These are phyloP conservation scores for Mucor circinelloides DNA, from an alignment of 371 early-diverging fungal genomes.

Conservation along the genomic window DNA sequence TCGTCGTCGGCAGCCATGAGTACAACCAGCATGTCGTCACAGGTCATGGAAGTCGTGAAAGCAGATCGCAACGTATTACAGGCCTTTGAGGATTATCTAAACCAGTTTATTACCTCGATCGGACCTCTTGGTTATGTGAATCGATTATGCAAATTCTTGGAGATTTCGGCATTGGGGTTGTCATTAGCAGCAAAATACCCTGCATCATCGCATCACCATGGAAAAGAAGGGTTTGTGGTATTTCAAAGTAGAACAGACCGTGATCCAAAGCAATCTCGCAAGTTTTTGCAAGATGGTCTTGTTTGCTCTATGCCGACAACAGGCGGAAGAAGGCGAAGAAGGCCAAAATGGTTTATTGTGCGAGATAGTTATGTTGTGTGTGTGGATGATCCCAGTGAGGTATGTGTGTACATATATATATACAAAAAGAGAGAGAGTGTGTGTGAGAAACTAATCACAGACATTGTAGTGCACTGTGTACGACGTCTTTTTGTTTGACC, in stretches of 20 bases:
- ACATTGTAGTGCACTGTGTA: conserved; percentile 40
- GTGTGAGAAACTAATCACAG: too few species aligned
- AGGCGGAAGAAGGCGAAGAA: conserved; percentile 10
- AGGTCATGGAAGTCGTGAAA: conserved; percentile 21
- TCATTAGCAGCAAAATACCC: conserved; percentile 42
- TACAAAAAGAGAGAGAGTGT: too few species aligned
- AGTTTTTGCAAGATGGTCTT: conserved; percentile 10
- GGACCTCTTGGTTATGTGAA: conserved; percentile 43
- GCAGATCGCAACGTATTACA: conserved; percentile 35
- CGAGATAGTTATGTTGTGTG: conserved; percentile 62
- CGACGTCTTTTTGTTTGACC: conserved; percentile 60
- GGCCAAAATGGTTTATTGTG: conserved; percentile 61
- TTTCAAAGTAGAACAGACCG: conserved; percentile 32
- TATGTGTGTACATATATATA: too few species aligned
- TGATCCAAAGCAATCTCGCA: conserved; percentile 17
- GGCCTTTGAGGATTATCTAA: conserved; percentile 55
- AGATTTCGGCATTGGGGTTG: conserved; percentile 55
- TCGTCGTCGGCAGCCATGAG: background rate
- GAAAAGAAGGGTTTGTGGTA: conserved; percentile 60
- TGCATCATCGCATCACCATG: conserved; percentile 50
- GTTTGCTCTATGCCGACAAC: conserved; percentile 16
- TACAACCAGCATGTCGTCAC: conserved; percentile 1
- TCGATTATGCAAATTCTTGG: conserved; percentile 60
- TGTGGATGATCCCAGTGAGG: conserved; percentile 34
- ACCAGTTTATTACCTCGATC: conserved; percentile 43